A percentile compares a stretch with the other conserved stretches of the same genome.
Conservation (phyloP, 2,329 filamentous ascomycete genomes). For the Acrocalymma vagum region DNA sequence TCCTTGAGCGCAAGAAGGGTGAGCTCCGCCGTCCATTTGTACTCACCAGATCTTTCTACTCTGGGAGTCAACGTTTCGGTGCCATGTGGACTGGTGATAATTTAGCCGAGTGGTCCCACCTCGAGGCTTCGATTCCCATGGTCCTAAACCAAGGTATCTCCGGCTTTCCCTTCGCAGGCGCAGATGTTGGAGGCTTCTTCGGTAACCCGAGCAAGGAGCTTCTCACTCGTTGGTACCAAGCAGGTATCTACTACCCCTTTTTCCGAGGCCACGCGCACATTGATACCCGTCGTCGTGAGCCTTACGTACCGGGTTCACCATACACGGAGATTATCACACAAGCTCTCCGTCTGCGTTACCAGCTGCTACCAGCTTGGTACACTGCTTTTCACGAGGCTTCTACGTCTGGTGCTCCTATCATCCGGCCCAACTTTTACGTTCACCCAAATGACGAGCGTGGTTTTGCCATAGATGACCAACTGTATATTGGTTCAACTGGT, state of each 20-base stretch:
- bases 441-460: slow-evolving; percentile 86
- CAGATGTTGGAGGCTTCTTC: slow-evolving; percentile 97
- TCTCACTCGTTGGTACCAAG: slow-evolving; percentile 93
- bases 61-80: slow-evolving; percentile 86
- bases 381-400: slow-evolving; percentile 94
- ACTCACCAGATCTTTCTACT: slow-evolving; percentile 90
- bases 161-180: slow-evolving; percentile 92
- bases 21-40: slow-evolving; percentile 89
- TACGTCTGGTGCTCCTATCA: slow-evolving; percentile 82
- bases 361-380: slow-evolving; percentile 92
- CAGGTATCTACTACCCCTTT: slow-evolving; percentile 96
- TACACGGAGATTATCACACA: slow-evolving; percentile 87
- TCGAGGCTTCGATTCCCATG: slow-evolving; percentile 93
- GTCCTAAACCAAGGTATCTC: slow-evolving; percentile 89
- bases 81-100: slow-evolving; percentile 99
- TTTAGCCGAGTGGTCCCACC: slow-evolving; percentile 89
- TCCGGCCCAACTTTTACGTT: slow-evolving; percentile 92
- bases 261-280: slow-evolving; percentile 98
- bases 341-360: slow-evolving; percentile 87
- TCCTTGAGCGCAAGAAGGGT: slow-evolving; percentile 85
- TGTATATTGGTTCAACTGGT: slow-evolving; percentile 88
- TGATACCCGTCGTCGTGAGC: slow-evolving; percentile 91
- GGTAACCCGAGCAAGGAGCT: slow-evolving; percentile 95
- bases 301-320: slow-evolving; percentile 85
- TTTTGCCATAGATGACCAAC: slow-evolving; percentile 91